Evolutionary conservation across 75 land plant species (phyloP), one percentile per base, ranked within the genome.

Genomic region (Cunninghamia lanceolata): DNA sequence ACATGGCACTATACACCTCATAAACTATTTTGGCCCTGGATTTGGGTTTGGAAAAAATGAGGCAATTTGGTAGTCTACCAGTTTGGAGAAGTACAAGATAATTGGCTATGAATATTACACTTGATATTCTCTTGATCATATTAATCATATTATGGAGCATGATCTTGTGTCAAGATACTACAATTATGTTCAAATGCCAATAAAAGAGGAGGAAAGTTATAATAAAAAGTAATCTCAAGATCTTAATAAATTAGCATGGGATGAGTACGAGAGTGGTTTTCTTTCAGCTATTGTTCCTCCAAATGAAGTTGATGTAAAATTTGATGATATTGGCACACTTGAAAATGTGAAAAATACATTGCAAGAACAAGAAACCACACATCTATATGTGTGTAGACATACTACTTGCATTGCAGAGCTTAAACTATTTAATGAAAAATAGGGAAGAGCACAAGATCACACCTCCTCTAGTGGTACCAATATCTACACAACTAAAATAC

Each of bases 281-380:
- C 86, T 95, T 74, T 95, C 99, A 13, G 94, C 99, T 34, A 96
- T 98, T 13, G 95, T 98, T 47, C 96, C 99, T 71, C 90, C 98
- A 13, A 94, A 93, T 83, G 99, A 98, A 88, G 92, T 98, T 82
- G 99, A 97, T 74, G 97, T 98, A 47, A 94, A 88, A 84, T 98
- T 98, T 90, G 94, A 94, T 85, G 94, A 98, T 75, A 91, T 98
- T 86, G 99, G 99, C 88, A 96, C 99, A 66, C 93, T 98, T 86
- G 99, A 98, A 84, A 94, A 96, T 87, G 99, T 98, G 73, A 98
- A 98, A 83, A 93, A 85, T 73, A 90, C 99, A 68, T 78, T 98
- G 76, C 88, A 98, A 88, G 99, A 98, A 92, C 92, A n/a, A n/a
- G n/a, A n/a, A n/a, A n/a, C n/a, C n/a, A n/a, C n/a, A n/a, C n/a